Evolutionary conservation across 441 rosid genomes (phyloP).

Genomic region (Populus hybrid): DNA sequence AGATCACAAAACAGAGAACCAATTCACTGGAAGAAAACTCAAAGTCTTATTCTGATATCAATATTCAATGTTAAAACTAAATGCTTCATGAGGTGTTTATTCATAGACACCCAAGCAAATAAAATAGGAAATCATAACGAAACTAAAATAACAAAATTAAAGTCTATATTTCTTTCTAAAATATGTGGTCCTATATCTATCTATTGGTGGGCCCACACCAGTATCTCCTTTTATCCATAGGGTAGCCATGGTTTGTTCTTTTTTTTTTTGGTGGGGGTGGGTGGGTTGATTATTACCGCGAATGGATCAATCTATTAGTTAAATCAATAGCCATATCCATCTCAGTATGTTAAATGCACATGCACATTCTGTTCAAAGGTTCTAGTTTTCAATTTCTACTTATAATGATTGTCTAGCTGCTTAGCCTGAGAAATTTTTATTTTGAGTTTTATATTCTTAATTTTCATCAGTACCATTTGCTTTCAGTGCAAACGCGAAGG

Average conservation of each 20-base stretch:
- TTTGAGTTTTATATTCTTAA: not conserved
- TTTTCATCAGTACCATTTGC: not conserved
- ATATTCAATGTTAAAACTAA: not conserved
- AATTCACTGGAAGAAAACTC: not conserved
- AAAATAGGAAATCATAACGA: not conserved
- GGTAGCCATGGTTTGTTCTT: not conserved
- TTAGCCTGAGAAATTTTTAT: not conserved
- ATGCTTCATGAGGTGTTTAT: not conserved
- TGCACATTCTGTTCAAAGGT: not conserved
- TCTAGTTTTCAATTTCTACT: not conserved
- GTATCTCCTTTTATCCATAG: not conserved
- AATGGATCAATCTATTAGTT: not conserved
- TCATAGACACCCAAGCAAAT: not conserved
- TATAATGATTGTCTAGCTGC: not conserved
- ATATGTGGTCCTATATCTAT: not conserved
- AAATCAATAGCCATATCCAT: too few relatives aligned
- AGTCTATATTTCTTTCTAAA: not conserved
- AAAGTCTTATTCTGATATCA: not conserved
- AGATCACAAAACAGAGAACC: not conserved
- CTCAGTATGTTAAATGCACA: not conserved
- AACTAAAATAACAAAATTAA: not conserved
- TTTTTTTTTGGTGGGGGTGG: too few relatives aligned
- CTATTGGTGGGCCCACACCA: not conserved
- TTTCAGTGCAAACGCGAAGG: constrained; percentile 92
- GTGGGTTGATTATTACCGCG: not conserved